These are phyloP conservation scores for Exophiala viscosa DNA, from an alignment of 2,329 filamentous ascomycete genomes.

Conservation along the genomic window DNA sequence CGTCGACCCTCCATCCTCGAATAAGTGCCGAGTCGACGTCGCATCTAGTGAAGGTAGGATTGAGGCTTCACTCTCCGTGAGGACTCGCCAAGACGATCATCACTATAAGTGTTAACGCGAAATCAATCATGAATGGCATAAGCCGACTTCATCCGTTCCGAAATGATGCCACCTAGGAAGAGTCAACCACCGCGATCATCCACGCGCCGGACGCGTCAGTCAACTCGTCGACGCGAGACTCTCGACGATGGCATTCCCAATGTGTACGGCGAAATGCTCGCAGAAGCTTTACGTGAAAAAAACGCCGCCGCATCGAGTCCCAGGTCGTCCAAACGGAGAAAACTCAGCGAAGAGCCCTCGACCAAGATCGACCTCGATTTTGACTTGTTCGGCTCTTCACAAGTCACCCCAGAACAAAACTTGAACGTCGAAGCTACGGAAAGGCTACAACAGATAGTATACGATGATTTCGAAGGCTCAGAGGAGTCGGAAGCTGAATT, in stretches of 20 bases:
- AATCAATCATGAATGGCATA: neutral
- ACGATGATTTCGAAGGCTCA: constrained; percentile 54
- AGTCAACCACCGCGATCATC: neutral
- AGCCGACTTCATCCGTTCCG: neutral
- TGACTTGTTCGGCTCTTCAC: constrained; percentile 15
- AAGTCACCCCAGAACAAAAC: constrained; percentile 11
- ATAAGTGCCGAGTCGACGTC: too few relatives aligned
- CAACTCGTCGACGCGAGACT: constrained; percentile 16
- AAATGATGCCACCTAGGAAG: constrained; percentile 16
- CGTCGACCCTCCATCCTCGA: too few relatives aligned
- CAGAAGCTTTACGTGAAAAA: constrained; percentile 30
- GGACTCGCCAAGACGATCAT: too few relatives aligned
- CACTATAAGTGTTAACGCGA: too few relatives aligned
- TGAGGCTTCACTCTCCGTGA: too few relatives aligned
- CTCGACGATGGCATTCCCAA: constrained; percentile 33
- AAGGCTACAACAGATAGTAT: constrained; percentile 34
- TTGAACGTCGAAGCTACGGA: neutral
- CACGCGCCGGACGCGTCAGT: constrained; percentile 18
- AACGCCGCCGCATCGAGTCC: constrained; percentile 34
- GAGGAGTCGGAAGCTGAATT: constrained; percentile 57
- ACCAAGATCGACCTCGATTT: constrained; percentile 21
- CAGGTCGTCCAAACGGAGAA: constrained; percentile 39
- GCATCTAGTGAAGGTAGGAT: too few relatives aligned
- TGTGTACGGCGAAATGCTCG: constrained; percentile 42
- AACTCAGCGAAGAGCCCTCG: constrained; percentile 32